Conservation (phyloP, 129 eudicot species). For the Apium graveolens region DNA sequence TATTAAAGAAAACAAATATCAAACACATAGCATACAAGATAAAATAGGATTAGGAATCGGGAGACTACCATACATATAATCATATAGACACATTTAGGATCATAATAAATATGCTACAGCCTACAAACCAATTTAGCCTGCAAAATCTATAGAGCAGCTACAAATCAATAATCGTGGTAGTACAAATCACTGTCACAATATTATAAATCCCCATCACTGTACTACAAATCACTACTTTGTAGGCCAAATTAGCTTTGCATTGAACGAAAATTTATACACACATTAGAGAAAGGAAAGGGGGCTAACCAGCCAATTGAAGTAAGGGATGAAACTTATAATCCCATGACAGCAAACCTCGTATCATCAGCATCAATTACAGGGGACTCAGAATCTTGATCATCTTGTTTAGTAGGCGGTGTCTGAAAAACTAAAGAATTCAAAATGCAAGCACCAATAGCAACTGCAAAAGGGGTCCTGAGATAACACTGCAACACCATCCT, state of each 20-base stretch:
- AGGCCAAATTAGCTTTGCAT: neutral
- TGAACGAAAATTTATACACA: no score
- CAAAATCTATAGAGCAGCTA: neutral
- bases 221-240: neutral
- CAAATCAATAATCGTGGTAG: neutral
- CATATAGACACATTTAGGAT: neutral
- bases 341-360: constrained; percentile 90
- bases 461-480: constrained; percentile 58
- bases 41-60: neutral
- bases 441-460: constrained; percentile 75
- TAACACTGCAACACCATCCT: constrained; percentile 48
- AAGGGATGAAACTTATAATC: constrained; percentile 88
- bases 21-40: constrained; percentile 1
- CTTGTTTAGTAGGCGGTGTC: constrained; percentile 24
- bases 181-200: no score
- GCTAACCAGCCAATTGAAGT: constrained; percentile 90
- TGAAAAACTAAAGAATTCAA: constrained; percentile 69
- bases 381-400: constrained; percentile 38
- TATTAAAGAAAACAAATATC: neutral
- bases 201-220: no score
- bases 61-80: neutral
- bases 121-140: neutral
- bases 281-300: neutral
- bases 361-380: constrained; percentile 55
- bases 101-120: no score